These are phyloP conservation scores for Penicillium steckii DNA, from an alignment of 495 filamentous ascomycete genomes.

Conservation along the genomic window DNA sequence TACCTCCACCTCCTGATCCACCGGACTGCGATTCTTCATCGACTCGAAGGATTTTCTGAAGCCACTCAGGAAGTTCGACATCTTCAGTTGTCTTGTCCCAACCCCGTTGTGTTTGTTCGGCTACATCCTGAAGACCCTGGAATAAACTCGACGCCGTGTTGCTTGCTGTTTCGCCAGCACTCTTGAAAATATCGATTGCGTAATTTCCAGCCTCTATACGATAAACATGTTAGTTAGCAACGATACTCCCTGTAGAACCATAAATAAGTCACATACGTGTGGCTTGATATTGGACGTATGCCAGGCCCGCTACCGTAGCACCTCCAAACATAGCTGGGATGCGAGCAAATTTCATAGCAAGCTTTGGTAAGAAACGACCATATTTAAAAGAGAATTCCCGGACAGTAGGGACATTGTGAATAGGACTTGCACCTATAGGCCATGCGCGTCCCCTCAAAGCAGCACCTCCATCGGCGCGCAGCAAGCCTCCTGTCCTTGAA, in stretches of 20 bases:
- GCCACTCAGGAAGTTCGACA: constrained; percentile 79
- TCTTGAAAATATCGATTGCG: constrained; percentile 74
- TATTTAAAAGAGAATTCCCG: constrained; percentile 74
- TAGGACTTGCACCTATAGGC: constrained; percentile 70
- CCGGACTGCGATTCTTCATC: constrained; percentile 49
- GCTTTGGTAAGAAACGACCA: constrained; percentile 76
- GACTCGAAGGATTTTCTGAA: constrained; percentile 67
- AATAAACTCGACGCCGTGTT: constrained; percentile 64
- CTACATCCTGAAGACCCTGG: constrained; percentile 68
- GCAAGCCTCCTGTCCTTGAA: constrained; percentile 62
- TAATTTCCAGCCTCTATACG: constrained; percentile 81
- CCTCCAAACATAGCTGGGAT: constrained; percentile 91
- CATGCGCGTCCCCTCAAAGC: constrained; percentile 64
- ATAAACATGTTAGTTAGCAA: constrained; percentile 23
- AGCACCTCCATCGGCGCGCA: constrained; percentile 62
- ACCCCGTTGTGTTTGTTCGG: constrained; percentile 72
- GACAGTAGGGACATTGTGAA: constrained; percentile 77
- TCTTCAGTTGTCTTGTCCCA: constrained; percentile 83
- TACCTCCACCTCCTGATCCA: constrained; percentile 47
- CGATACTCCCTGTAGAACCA: not conserved
- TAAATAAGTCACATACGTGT: constrained; percentile 60
- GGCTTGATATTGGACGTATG: constrained; percentile 96
- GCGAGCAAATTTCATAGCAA: constrained; percentile 81
- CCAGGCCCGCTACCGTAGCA: constrained; percentile 77
- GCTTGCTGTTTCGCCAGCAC: constrained; percentile 65